Conservation (phyloP, 768 basidiomycete genomes). For the Jaapia argillacea region DNA sequence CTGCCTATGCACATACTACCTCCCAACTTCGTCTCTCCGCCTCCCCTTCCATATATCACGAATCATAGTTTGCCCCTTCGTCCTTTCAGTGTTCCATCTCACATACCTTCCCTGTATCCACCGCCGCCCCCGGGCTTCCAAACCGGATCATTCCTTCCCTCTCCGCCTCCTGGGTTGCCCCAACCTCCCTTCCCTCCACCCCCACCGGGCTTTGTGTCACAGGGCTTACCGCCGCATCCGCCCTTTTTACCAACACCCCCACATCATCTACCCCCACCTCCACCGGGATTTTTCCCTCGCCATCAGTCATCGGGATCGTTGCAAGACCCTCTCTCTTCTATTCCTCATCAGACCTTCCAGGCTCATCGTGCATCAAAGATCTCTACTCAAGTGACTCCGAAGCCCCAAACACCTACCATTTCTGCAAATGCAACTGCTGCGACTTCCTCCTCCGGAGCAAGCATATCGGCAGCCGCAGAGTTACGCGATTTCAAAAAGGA, state of each 20-base stretch:
- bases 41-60: background rate
- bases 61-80: too few relatives aligned
- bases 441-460: too few relatives aligned
- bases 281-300: slow-evolving; percentile 59
- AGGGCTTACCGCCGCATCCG: slow-evolving; percentile 18
- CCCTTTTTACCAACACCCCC: slow-evolving; percentile 14
- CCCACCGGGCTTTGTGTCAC: slow-evolving; percentile 11
- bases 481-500: slow-evolving; percentile 94
- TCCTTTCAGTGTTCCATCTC: background rate
- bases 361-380: slow-evolving; percentile 45
- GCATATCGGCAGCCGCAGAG: slow-evolving; percentile 76
- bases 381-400: slow-evolving; percentile 19
- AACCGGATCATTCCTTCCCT: slow-evolving; percentile 10
- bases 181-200: slow-evolving; percentile 15
- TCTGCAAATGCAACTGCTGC: slow-evolving; percentile 28
- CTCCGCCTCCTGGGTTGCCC: slow-evolving; percentile 13
- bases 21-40: background rate
- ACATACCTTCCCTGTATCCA: slow-evolving; percentile 7
- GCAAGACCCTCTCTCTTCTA: slow-evolving; percentile 70
- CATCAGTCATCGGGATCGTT: slow-evolving; percentile 39
- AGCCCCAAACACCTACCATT: slow-evolving; percentile 22
- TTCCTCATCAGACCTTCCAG: slow-evolving; percentile 74
- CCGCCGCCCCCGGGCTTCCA: slow-evolving; percentile 16
- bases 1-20: slow-evolving; percentile 12
- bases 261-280: slow-evolving; percentile 34